phyloP scores from a whole-genome alignment of 1,284 basidiomycete species.

The Rhodotorula sp. region DNA sequence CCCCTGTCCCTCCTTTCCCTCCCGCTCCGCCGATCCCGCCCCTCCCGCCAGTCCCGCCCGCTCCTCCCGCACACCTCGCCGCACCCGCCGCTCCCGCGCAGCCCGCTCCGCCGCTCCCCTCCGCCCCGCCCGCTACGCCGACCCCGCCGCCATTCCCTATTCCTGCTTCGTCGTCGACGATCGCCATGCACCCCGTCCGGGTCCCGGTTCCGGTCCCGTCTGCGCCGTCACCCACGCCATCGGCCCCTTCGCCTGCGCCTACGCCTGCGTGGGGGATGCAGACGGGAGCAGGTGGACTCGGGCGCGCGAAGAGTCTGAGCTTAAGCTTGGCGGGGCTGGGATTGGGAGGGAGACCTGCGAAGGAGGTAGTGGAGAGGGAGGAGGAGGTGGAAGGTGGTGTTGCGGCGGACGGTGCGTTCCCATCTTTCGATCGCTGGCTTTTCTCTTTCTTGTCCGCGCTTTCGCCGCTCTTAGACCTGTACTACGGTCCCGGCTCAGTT shows the following conservation, averaged over 20 bases:
- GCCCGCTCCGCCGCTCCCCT: not conserved
- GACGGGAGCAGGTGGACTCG: not conserved
- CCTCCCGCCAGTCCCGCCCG: not conserved
- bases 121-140: not conserved
- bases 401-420: too few species aligned
- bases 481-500: too few species aligned
- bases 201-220: not conserved
- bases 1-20: conserved; percentile 5
- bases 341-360: too few species aligned
- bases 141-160: not conserved
- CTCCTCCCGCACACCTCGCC: not conserved
- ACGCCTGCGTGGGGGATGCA: too few species aligned
- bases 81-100: too few species aligned
- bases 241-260: not conserved
- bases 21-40: not conserved
- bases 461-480: too few species aligned
- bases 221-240: not conserved
- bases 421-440: too few species aligned
- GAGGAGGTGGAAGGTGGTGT: not conserved
- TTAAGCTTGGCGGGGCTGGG: not conserved
- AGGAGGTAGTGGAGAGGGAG: not conserved
- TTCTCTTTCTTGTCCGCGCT: too few species aligned
- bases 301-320: too few species aligned
- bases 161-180: not conserved
- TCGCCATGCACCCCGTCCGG: not conserved